Conservation (phyloP, 148 eudicot species). For the Spergularia bocconei region DNA sequence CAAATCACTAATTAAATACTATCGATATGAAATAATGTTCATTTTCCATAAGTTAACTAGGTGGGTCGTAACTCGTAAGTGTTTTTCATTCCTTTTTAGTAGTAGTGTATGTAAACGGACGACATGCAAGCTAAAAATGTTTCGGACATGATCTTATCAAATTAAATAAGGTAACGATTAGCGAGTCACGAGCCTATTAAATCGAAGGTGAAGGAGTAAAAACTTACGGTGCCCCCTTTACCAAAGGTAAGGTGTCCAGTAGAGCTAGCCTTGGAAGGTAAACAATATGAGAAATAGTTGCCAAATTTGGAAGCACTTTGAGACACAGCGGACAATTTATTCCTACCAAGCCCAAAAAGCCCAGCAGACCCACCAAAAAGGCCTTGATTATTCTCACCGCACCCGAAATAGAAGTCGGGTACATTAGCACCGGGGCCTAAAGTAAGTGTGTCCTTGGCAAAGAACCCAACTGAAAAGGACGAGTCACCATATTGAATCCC, state of each 20-base stretch:
- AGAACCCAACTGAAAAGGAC: conserved; percentile 58
- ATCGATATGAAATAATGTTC: too few species aligned
- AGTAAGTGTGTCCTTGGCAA: conserved; percentile 48
- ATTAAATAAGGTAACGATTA: too few species aligned
- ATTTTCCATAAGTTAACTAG: too few species aligned
- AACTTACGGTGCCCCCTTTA: conserved; percentile 32
- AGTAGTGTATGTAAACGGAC: too few species aligned
- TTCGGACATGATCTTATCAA: too few species aligned
- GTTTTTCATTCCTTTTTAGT: too few species aligned
- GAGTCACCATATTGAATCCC: conserved; percentile 67
- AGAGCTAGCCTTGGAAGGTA: conserved; percentile 44
- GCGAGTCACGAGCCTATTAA: too few species aligned
- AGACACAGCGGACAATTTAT: conserved; percentile 44
- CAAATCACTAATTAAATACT: too few species aligned
- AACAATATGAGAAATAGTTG: conserved; percentile 61
- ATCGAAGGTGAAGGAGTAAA: not conserved
- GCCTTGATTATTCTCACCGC: conserved; percentile 74
- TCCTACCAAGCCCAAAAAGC: conserved; percentile 51
- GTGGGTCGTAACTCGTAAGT: too few species aligned
- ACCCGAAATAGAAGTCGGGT: conserved; percentile 49
- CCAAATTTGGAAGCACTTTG: conserved; percentile 54
- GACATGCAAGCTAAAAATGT: too few species aligned
- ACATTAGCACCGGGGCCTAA: conserved; percentile 37
- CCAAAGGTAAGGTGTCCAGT: conserved; percentile 62
- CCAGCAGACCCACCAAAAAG: conserved; percentile 63